Conservation (phyloP, 129 eudicot genomes). For the Saussurea involucrata region DNA sequence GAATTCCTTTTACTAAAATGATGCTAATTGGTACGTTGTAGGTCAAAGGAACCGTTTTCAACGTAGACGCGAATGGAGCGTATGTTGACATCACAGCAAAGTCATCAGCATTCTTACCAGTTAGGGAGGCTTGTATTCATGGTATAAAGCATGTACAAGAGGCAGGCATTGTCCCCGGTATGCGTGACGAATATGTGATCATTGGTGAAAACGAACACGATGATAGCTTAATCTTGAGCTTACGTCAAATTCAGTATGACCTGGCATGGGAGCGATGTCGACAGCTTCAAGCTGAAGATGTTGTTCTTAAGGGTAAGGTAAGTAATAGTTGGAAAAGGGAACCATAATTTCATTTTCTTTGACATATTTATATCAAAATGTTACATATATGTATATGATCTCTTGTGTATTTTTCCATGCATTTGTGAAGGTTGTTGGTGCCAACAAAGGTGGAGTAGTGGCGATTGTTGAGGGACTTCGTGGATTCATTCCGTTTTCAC, state of each 20-base stretch:
- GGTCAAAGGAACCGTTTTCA: conserved; percentile 85
- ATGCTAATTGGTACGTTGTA: conserved; percentile 7
- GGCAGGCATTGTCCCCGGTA: conserved; percentile 83
- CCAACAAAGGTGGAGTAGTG: conserved; percentile 93
- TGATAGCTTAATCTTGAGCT: conserved; percentile 76
- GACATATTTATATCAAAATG: background rate
- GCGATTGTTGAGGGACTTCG: conserved; percentile 89
- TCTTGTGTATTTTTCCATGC: background rate
- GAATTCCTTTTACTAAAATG: too few relatives aligned
- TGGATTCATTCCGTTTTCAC: conserved; percentile 94
- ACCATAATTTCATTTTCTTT: background rate
- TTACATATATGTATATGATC: conserved; percentile 1
- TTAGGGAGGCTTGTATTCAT: conserved; percentile 60
- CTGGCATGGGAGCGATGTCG: conserved; percentile 97
- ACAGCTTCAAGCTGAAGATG: conserved; percentile 95
- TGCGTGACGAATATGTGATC: conserved; percentile 64
- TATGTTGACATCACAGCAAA: conserved; percentile 74
- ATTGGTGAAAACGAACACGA: conserved; percentile 70
- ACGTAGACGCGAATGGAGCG: conserved; percentile 70
- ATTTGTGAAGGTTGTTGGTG: conserved; percentile 69
- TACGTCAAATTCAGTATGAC: conserved; percentile 66
- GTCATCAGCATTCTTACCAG: conserved; percentile 78
- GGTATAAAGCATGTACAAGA: conserved; percentile 63
- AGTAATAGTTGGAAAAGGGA: conserved; percentile 11
- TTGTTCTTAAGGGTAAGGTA: conserved; percentile 77